These are phyloP conservation scores for Xylaria curta DNA, from an alignment of 495 filamentous ascomycete species.

Conservation along the genomic window DNA sequence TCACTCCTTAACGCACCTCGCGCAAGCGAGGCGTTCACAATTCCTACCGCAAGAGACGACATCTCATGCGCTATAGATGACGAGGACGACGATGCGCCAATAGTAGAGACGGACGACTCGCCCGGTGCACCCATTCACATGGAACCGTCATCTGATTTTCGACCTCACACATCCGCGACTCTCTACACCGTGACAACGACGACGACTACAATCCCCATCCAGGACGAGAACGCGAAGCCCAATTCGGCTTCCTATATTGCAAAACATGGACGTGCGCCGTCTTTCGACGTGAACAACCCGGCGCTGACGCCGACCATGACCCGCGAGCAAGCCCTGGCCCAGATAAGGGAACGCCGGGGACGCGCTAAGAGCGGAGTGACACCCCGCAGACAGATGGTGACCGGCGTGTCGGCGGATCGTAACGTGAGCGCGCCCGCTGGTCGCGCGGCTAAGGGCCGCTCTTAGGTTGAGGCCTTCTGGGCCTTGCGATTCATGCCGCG, in stretches of 20 bases:
- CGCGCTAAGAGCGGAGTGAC: conserved; percentile 53
- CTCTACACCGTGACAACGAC: conserved; percentile 50
- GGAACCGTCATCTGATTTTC: conserved; percentile 14
- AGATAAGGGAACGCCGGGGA: conserved; percentile 60
- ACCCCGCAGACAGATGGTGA: conserved; percentile 48
- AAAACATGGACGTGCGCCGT: conserved; percentile 40
- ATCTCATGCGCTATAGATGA: conserved; percentile 17
- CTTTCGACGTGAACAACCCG: conserved; percentile 56
- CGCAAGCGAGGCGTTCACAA: conserved; percentile 43
- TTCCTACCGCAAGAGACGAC: conserved; percentile 44
- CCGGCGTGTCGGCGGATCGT: conserved; percentile 38
- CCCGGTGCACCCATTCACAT: not conserved
- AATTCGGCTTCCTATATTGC: conserved; percentile 25
- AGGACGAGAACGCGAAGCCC: conserved; percentile 36
- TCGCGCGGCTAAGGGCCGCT: conserved; percentile 36
- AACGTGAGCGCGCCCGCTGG: conserved; percentile 53
- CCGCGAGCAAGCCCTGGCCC: conserved; percentile 62
- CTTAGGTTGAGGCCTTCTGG: conserved; percentile 23
- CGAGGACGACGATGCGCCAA: conserved; percentile 26
- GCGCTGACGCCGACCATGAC: conserved; percentile 62
- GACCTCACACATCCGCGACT: conserved; percentile 47
- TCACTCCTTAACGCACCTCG: conserved; percentile 61
- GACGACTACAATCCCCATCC: conserved; percentile 32
- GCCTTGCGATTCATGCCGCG: conserved; percentile 4
- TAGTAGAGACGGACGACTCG: conserved; percentile 19